Base-by-base conservation (phyloP, 164 flowering plant species). In the Tetracentron sinense region DNA sequence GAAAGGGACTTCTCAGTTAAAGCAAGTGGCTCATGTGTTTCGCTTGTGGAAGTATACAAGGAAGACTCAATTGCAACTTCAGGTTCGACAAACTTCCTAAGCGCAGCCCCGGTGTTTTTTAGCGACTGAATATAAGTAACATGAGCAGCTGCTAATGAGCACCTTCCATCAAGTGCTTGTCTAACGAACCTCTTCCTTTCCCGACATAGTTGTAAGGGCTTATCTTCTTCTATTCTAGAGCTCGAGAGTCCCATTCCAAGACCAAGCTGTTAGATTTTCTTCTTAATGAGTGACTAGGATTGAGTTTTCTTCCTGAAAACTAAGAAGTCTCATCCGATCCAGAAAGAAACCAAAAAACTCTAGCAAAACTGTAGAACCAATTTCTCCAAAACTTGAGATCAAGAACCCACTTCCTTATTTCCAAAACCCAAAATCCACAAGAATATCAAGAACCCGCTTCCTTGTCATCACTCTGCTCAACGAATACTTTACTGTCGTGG, bases 151-250 rank as follows among this genome's bases (percentile, higher is more conserved):
- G 97, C 97, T 1, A 94, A 76, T 33, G 87, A 77, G 66, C 95
- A 89, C 72, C 97, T 79, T 14, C 96, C 96, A 75, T 94, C 85
- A 60, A 91, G 89, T 38, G 96, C 92, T 76, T 88, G 89, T 65
- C 76, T 81, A 49, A 94, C 85, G 71, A 83, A 84, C 62, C 76
- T 87, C 75, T 81, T 92, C 75, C 99, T 81, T 63, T 90, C 96
- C n/a, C 96, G 85, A 56, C 97, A 94, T 53, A 94, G 79, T 70
- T 79, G 80, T 54, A 94, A 68, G 25, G 96, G 87, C 75, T 92
- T 88, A 58, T 92, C 97, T 69, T 89, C 97, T 52, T 85, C 97
- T 63, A 82, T 42, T 75, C 63, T 89, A 69, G 99, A 89, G 79
- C 65, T 79, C 22, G 92, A 62, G 5, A 69, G 82, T 57, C 97